Evolutionary conservation across 2,329 filamentous ascomycete species (phyloP).

Genomic region (Spiromastix sp.): DNA sequence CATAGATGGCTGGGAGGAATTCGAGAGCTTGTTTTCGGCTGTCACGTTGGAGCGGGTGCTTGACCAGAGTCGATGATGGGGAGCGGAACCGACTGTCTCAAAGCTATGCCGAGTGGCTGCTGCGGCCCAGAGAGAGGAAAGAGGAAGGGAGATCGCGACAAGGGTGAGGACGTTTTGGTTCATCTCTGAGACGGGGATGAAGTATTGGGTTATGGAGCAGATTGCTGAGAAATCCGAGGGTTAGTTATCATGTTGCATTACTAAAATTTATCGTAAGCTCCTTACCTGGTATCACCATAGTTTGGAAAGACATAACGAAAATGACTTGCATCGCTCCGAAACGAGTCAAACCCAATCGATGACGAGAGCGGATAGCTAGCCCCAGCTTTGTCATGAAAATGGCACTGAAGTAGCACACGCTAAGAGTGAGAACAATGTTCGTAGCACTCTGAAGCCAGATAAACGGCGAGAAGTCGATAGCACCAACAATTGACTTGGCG

Average conservation of each 20-base stretch:
- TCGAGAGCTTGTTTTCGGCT: constrained; percentile 1
- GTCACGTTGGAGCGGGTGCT: constrained; percentile 1
- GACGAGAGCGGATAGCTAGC: constrained; percentile 46
- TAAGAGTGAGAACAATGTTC: constrained; percentile 43
- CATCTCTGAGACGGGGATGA: constrained; percentile 41
- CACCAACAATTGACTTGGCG: constrained; percentile 27
- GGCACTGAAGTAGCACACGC: constrained; percentile 52
- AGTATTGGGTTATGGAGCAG: constrained; percentile 50
- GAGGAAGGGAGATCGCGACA: constrained; percentile 52
- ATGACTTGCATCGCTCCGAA: constrained; percentile 58
- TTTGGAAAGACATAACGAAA: constrained; percentile 58
- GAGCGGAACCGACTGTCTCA: constrained; percentile 2
- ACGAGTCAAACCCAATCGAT: constrained; percentile 45
- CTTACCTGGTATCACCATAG: constrained; percentile 54
- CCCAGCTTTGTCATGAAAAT: constrained; percentile 54
- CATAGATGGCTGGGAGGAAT: constrained; percentile 2
- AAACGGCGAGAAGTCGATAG: constrained; percentile 18
- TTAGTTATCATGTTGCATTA: constrained; percentile 46
- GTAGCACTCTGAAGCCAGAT: constrained; percentile 34
- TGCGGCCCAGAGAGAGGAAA: constrained; percentile 57
- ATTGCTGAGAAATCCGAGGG: constrained; percentile 37
- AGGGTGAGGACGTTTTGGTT: constrained; percentile 46
- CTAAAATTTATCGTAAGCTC: constrained; percentile 32
- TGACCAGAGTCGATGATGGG: constrained; percentile 6
- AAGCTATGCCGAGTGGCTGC: constrained; percentile 21